Conservation (phyloP, 2,329 filamentous ascomycete genomes). For the Mycosphaerelloides madeirae region DNA sequence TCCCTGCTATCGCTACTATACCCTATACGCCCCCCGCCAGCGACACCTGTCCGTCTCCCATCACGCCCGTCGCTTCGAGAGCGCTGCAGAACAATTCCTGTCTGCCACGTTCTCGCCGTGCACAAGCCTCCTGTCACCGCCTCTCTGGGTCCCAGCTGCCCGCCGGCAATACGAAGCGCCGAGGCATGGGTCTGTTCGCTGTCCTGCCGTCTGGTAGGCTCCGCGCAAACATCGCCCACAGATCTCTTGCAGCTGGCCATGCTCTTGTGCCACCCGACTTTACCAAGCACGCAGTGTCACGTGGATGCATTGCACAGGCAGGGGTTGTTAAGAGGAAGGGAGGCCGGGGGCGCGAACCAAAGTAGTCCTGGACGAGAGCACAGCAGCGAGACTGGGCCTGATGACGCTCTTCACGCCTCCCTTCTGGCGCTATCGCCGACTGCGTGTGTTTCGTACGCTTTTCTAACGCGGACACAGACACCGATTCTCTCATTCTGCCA, state of each 20-base stretch:
- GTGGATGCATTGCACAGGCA: conserved; percentile 21
- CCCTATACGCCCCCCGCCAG: too few species aligned
- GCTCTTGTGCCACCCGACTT: conserved; percentile 7
- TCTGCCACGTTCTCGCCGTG: conserved; percentile 24
- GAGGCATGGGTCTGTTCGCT: conserved; percentile 18
- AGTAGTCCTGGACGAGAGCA: conserved; percentile 7
- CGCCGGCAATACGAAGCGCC: conserved; percentile 11
- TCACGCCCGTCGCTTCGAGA: conserved; percentile 6
- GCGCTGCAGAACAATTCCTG: conserved; percentile 6
- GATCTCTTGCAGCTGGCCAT: conserved; percentile 20
- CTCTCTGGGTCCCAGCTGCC: conserved; percentile 12
- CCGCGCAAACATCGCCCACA: conserved; percentile 19
- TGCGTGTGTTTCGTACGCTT: background rate
- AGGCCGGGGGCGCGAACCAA: conserved; percentile 8
- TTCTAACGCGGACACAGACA: background rate
- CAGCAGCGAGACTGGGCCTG: background rate
- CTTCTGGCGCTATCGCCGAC: conserved; percentile 6
- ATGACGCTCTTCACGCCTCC: background rate
- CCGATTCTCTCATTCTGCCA: background rate
- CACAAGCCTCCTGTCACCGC: conserved; percentile 24
- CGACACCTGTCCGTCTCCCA: too few species aligned
- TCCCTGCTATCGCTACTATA: too few species aligned
- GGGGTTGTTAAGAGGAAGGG: too few species aligned
- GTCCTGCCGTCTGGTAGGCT: conserved; percentile 23
- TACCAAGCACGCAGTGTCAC: conserved; percentile 19